A percentile compares a stretch with the other conserved stretches of the same genome.
Evolutionary conservation across 2,329 filamentous ascomycete species (phyloP).

Genomic region (Myriosclerotinia duriaeana): DNA sequence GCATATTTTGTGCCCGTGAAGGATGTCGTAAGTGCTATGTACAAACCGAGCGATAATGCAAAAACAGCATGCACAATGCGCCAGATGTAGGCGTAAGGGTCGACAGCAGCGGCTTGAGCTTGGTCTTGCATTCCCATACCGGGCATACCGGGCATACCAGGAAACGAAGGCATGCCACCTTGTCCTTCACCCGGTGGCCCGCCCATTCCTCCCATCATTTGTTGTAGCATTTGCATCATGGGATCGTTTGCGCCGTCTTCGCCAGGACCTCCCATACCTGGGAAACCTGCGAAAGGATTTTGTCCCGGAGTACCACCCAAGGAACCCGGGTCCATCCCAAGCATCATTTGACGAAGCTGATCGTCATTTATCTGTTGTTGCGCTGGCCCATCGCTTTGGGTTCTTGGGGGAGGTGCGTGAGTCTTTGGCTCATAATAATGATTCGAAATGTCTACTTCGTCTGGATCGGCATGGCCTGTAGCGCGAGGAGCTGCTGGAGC

Average conservation of each 20-base stretch:
- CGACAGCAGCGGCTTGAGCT: slow-evolving; percentile 41
- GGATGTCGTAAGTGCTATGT: slow-evolving; percentile 65
- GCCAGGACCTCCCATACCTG: slow-evolving; percentile 34
- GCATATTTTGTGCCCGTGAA: slow-evolving; percentile 66
- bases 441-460: slow-evolving; percentile 74
- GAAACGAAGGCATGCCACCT: slow-evolving; percentile 41
- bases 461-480: slow-evolving; percentile 55
- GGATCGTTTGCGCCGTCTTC: slow-evolving; percentile 52
- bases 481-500: not conserved
- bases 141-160: slow-evolving; percentile 42
- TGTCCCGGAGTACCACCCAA: slow-evolving; percentile 28
- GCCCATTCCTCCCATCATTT: slow-evolving; percentile 60
- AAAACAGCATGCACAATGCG: slow-evolving; percentile 72
- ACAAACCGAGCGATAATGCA: slow-evolving; percentile 67
- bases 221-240: slow-evolving; percentile 73
- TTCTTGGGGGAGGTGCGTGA: slow-evolving; percentile 44
- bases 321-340: slow-evolving; percentile 51
- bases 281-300: slow-evolving; percentile 29
- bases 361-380: slow-evolving; percentile 50
- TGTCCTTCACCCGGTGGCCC: slow-evolving; percentile 41
- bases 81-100: slow-evolving; percentile 59
- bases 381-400: slow-evolving; percentile 36
- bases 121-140: slow-evolving; percentile 21
- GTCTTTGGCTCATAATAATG: slow-evolving; percentile 62
- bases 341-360: slow-evolving; percentile 65